phyloP scores from a whole-genome alignment of 305 asterid species.

The Fraxinus xanthoxyloides region DNA sequence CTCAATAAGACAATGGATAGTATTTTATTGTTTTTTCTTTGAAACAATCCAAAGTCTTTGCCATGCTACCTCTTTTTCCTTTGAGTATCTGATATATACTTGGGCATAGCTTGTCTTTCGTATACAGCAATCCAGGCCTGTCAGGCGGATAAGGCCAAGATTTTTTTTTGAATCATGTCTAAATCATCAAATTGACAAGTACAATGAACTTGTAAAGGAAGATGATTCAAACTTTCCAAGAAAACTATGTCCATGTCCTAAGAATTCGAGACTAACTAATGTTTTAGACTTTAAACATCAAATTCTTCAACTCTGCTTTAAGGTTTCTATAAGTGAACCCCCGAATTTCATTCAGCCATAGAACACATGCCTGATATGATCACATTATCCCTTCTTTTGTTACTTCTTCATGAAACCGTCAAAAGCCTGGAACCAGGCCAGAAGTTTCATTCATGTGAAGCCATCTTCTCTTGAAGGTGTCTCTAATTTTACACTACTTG shows the following conservation, averaged over 20 bases:
- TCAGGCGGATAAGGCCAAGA: neutral
- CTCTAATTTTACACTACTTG: constrained; percentile 33
- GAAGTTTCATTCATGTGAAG: constrained; percentile 28
- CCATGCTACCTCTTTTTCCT: neutral
- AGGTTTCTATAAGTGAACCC: constrained; percentile 58
- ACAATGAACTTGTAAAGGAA: neutral
- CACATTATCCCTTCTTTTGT: constrained; percentile 46
- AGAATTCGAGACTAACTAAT: neutral
- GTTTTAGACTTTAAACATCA: constrained; percentile 24
- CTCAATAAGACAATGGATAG: neutral
- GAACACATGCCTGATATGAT: constrained; percentile 45
- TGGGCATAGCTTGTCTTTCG: neutral
- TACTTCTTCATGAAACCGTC: constrained; percentile 45
- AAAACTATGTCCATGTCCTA: neutral
- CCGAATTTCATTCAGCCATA: constrained; percentile 34
- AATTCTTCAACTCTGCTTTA: constrained; percentile 44
- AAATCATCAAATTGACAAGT: neutral
- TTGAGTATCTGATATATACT: neutral
- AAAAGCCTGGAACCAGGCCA: constrained; percentile 51
- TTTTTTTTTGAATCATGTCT: neutral
- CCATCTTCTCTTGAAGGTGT: constrained; percentile 25
- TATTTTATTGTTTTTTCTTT: neutral
- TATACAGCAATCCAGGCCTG: neutral
- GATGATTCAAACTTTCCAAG: neutral
- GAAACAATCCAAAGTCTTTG: neutral